A percentile compares a stretch with the other conserved stretches of the same genome.
Conservation (phyloP, 1,284 basidiomycete genomes). For the Malassezia japonica region DNA sequence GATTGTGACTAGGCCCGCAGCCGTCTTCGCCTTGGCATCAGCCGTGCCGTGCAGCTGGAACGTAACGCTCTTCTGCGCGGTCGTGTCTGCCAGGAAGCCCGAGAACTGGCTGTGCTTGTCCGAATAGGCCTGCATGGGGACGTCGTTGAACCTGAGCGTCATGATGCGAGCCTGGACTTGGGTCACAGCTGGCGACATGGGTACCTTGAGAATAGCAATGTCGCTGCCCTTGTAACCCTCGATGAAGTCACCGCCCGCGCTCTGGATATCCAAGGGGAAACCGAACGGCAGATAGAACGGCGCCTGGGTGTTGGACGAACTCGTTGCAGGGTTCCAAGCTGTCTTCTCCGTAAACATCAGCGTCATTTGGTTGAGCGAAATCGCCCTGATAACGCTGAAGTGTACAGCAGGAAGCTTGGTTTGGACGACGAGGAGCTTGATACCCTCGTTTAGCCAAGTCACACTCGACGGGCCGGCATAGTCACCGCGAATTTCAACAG, state of each 20-base stretch:
- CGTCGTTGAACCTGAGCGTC: conserved; percentile 57
- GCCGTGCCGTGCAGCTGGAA: conserved; percentile 58
- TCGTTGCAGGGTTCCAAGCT: conserved; percentile 55
- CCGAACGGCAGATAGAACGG: conserved; percentile 62
- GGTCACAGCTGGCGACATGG: conserved; percentile 57
- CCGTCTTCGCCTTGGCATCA: conserved; percentile 58
- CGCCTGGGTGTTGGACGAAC: conserved; percentile 58
- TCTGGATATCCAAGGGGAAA: conserved; percentile 62
- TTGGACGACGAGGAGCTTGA: conserved; percentile 58
- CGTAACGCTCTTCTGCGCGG: conserved; percentile 53
- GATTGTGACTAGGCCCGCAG: conserved; percentile 59
- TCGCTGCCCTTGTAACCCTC: conserved; percentile 55
- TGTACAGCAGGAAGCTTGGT: conserved; percentile 62
- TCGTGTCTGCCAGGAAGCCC: conserved; percentile 61
- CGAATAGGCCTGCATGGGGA: conserved; percentile 58
- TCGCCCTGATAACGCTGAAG: conserved; percentile 60
- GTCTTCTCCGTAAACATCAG: conserved; percentile 57
- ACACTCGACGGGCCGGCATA: conserved; percentile 59
- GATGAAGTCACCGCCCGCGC: conserved; percentile 59
- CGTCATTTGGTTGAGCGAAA: conserved; percentile 59
- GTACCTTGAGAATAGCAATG: conserved; percentile 60
- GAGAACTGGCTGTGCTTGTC: conserved; percentile 57
- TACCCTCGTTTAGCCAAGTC: conserved; percentile 66
- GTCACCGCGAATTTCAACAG: conserved; percentile 58
- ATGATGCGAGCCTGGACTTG: conserved; percentile 60